These are phyloP conservation scores for Ustilago curta DNA, from an alignment of 1,284 basidiomycete species.

Conservation along the genomic window DNA sequence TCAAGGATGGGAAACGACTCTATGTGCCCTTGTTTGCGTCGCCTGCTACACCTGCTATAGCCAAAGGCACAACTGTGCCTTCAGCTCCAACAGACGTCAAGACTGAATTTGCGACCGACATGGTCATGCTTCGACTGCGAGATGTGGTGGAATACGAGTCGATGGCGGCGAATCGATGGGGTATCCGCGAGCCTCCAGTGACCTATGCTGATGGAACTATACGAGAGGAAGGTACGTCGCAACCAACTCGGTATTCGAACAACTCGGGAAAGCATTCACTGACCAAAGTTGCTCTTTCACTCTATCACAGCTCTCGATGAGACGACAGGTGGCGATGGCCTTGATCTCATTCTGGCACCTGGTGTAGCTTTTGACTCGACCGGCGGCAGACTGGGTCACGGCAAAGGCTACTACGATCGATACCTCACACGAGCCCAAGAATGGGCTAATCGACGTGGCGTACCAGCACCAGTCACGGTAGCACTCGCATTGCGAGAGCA, in stretches of 20 bases:
- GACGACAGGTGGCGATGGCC: conserved; percentile 59
- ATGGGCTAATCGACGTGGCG: conserved; percentile 36
- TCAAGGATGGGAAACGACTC: conserved; percentile 66
- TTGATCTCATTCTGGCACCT: conserved; percentile 70
- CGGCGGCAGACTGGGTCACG: conserved; percentile 70
- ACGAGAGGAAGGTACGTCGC: conserved; percentile 48
- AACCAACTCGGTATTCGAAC: too few relatives aligned
- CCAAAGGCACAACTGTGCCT: conserved; percentile 32
- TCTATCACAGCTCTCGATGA: conserved; percentile 59
- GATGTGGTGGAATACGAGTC: conserved; percentile 61
- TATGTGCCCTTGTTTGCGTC: conserved; percentile 70
- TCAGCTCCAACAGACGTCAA: conserved; percentile 21
- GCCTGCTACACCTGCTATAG: conserved; percentile 38
- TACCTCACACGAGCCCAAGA: conserved; percentile 59
- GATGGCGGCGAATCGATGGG: conserved; percentile 69
- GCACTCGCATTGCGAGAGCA: conserved; percentile 67
- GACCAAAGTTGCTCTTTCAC: neutral
- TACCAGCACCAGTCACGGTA: conserved; percentile 53
- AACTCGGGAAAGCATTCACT: neutral
- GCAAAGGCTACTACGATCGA: conserved; percentile 71
- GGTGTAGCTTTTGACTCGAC: conserved; percentile 69
- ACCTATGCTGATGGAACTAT: conserved; percentile 50
- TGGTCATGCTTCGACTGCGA: conserved; percentile 69
- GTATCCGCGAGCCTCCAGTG: conserved; percentile 69
- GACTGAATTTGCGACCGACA: conserved; percentile 61